Evolutionary conservation across 192 early-diverging fungal species (phyloP).

Genomic region (Irineochytrium annulatum): DNA sequence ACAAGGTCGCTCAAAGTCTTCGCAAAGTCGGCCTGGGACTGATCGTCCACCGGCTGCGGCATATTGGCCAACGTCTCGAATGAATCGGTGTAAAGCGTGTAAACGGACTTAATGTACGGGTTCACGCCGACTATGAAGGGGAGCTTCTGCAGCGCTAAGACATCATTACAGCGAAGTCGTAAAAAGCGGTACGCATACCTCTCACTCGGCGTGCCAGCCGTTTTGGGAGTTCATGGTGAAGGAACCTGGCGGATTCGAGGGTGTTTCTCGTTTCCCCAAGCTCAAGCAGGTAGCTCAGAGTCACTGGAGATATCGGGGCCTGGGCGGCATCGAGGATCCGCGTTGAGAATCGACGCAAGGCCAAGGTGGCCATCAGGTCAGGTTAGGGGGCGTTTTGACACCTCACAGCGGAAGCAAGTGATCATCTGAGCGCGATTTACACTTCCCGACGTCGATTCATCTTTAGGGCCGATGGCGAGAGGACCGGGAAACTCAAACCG

Average conservation of each 20-base stretch:
- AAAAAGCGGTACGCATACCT: conserved; percentile 13
- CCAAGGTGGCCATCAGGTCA: too few species aligned
- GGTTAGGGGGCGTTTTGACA: too few species aligned
- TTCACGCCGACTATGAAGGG: conserved; percentile 97
- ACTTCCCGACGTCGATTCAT: too few species aligned
- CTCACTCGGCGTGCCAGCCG: conserved; percentile 82
- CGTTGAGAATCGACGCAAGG: not conserved
- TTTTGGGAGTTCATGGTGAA: conserved; percentile 73
- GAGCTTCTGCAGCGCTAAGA: conserved; percentile 73
- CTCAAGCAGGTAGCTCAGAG: conserved; percentile 69
- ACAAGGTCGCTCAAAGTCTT: conserved; percentile 69
- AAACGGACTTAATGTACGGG: conserved; percentile 81
- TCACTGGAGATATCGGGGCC: conserved; percentile 62
- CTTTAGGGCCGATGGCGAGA: too few species aligned
- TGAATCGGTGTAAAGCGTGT: conserved; percentile 61
- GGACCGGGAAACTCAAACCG: too few species aligned
- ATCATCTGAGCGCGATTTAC: too few species aligned
- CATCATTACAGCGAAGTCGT: not conserved
- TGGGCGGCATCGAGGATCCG: conserved; percentile 32
- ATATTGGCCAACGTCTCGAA: conserved; percentile 66
- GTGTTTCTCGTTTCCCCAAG: conserved; percentile 62
- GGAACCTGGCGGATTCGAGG: conserved; percentile 27
- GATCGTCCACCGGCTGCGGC: conserved; percentile 53
- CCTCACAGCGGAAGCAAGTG: too few species aligned
- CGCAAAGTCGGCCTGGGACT: conserved; percentile 64